Conservation (phyloP, 2,329 filamentous ascomycete species). For the Colletotrichum cereale region DNA sequence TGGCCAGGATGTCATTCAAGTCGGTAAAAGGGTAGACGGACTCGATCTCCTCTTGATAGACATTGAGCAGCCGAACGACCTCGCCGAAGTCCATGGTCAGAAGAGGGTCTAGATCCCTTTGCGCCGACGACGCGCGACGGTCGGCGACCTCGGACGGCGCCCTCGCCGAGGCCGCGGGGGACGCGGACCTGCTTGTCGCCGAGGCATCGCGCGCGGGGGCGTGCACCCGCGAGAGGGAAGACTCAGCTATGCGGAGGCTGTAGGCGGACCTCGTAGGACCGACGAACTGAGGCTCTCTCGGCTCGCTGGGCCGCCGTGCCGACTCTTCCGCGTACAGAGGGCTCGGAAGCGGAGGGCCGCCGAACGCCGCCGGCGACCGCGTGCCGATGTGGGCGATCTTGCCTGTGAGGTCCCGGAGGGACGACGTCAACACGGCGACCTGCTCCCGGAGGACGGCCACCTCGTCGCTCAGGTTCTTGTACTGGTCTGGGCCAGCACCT, state of each 20-base stretch:
- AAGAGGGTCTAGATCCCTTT: constrained; percentile 15
- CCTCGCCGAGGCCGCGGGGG: constrained; percentile 31
- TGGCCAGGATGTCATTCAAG: constrained; percentile 45
- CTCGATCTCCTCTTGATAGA: constrained; percentile 56
- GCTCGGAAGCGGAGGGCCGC: constrained; percentile 25
- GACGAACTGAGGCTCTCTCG: constrained; percentile 52
- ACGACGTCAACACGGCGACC: constrained; percentile 46
- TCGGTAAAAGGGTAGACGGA: constrained; percentile 52
- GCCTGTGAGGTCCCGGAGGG: constrained; percentile 47
- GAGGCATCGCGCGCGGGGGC: constrained; percentile 47
- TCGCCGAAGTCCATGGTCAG: constrained; percentile 42
- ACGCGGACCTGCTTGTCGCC: constrained; percentile 43
- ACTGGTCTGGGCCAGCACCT: no score
- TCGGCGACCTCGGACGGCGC: constrained; percentile 43
- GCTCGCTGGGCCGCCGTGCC: constrained; percentile 39
- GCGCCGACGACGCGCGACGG: constrained; percentile 34
- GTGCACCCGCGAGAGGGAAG: constrained; percentile 52
- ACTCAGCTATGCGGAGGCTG: constrained; percentile 51
- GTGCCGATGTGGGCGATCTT: constrained; percentile 34
- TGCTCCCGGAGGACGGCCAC: constrained; percentile 48
- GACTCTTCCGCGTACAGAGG: constrained; percentile 33
- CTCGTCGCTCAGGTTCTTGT: constrained; percentile 46
- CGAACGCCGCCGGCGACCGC: constrained; percentile 12
- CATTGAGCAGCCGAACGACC: constrained; percentile 49
- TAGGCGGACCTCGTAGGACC: constrained; percentile 53